Base-by-base conservation (phyloP, 2,329 filamentous ascomycete genomes). In the Alternaria triticimaculans region DNA sequence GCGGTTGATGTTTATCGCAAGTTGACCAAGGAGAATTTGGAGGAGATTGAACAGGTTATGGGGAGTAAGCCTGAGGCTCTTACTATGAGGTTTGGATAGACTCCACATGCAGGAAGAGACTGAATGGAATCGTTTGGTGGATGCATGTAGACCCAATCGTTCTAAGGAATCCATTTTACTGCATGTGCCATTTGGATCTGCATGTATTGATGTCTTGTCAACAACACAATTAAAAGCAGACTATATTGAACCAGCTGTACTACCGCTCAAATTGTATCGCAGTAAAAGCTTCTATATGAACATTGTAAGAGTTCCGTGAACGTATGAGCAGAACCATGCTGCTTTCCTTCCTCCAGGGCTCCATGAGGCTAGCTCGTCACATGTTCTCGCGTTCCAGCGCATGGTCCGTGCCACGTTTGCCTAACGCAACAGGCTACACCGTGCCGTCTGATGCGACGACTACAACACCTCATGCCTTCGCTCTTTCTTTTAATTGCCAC, bases 1-100 rank as follows among this genome's bases (percentile, higher is more conserved):
- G 82, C 83, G 23, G 71, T 87, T 60, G 80, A 76, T 51, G 63
- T 86, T 30, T 69, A 83, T 58, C 78, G 80, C 41, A 81, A 81
- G 67, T 67, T 86, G 70, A 82, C 80, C 25, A 68, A 76, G 8
- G 80, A 82, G 64, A 68, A 83, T 23, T 76, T 86, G 80, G 76
- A 80, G 55, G 82, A 84, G 71, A 79, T 80, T 67, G 78, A 80
- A 58, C 57, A 59, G 15, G 64, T 77, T 9, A 60, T 80, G 54
- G 69, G 67, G 55, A 79, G 78, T 58, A 80, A 79, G 66, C 78
- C 77, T 9, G 67, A 37, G 25, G 68, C 63, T 45, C 51, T 75
- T 48, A 69, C 61, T 12, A 70, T 60, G 57, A 69, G 73, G 49
- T 77, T 74, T 66, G 73, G 71, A 18, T 74, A 68, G 18, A 37